Conservation (phyloP, 129 eudicot genomes). For the Tagetes patula region DNA sequence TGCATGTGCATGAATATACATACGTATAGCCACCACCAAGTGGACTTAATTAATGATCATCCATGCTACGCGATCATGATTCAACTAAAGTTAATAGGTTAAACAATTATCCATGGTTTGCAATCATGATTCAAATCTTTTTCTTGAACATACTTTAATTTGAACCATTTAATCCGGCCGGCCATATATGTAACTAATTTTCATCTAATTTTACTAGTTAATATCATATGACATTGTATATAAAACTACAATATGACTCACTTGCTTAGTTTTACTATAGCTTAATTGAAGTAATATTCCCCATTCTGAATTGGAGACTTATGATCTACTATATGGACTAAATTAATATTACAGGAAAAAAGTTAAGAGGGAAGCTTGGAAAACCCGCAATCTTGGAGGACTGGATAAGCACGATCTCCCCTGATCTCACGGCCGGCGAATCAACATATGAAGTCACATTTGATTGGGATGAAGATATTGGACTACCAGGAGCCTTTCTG, state of each 20-base stretch:
- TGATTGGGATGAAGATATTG: slow-evolving; percentile 55
- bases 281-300: not conserved
- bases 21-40: slow-evolving; percentile 7
- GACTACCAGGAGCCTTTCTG: slow-evolving; percentile 61
- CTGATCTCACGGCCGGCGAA: slow-evolving; percentile 35
- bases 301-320: not conserved
- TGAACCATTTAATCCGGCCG: no score
- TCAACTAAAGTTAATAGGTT: not conserved
- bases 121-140: no score
- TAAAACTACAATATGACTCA: not conserved
- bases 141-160: no score
- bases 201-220: not conserved
- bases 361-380: slow-evolving; percentile 47
- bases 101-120: no score
- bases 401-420: slow-evolving; percentile 45
- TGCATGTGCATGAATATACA: not conserved
- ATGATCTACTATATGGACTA: not conserved
- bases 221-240: not conserved
- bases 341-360: slow-evolving; percentile 9
- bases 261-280: not conserved
- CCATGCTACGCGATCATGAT: not conserved
- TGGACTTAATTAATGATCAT: not conserved
- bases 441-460: slow-evolving; percentile 43
- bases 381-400: slow-evolving; percentile 48
- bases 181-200: no score